Evolutionary conservation across 768 basidiomycete species (phyloP).

Genomic region (Hygrophorus pudorinus): DNA sequence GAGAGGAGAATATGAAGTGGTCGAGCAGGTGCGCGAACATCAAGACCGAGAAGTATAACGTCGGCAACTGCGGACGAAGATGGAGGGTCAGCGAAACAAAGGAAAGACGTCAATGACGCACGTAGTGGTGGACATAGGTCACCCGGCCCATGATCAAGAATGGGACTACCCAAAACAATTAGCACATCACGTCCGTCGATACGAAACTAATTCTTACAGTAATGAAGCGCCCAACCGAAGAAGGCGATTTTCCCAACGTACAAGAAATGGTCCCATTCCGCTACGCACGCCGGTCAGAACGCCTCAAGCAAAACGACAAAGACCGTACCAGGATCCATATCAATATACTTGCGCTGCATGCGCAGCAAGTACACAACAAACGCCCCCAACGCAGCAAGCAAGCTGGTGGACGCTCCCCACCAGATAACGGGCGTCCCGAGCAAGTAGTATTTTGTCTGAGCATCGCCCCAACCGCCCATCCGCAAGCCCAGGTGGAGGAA

Average conservation of each 20-base stretch:
- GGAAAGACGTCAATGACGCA: slow-evolving; percentile 29
- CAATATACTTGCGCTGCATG: slow-evolving; percentile 79
- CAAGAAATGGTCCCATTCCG: slow-evolving; percentile 91
- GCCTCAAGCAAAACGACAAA: neutral
- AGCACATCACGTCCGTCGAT: neutral
- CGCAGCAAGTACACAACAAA: slow-evolving; percentile 69
- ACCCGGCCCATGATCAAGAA: slow-evolving; percentile 98
- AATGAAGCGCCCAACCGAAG: slow-evolving; percentile 90
- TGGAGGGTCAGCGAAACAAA: slow-evolving; percentile 1
- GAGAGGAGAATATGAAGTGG: slow-evolving; percentile 82
- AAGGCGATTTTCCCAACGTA: slow-evolving; percentile 90
- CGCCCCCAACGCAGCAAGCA: slow-evolving; percentile 42
- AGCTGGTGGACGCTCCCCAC: slow-evolving; percentile 71
- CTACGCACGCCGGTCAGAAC: slow-evolving; percentile 23
- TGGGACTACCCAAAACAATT: slow-evolving; percentile 46
- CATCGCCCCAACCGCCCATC: slow-evolving; percentile 96
- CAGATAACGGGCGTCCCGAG: slow-evolving; percentile 88
- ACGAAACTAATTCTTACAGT: slow-evolving; percentile 37
- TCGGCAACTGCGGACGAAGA: slow-evolving; percentile 59
- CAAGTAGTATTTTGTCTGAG: slow-evolving; percentile 85
- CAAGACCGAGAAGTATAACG: slow-evolving; percentile 92
- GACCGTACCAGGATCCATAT: slow-evolving; percentile 71
- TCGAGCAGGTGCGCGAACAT: slow-evolving; percentile 88
- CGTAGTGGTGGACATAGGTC: slow-evolving; percentile 94
- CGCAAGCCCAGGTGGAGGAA: slow-evolving; percentile 80